Percentiles rank a stretch among this genome's conserved stretches.
These are phyloP conservation scores for Graphilbum sp. DNA, from an alignment of 2,329 filamentous ascomycete species.

Conservation along the genomic window DNA sequence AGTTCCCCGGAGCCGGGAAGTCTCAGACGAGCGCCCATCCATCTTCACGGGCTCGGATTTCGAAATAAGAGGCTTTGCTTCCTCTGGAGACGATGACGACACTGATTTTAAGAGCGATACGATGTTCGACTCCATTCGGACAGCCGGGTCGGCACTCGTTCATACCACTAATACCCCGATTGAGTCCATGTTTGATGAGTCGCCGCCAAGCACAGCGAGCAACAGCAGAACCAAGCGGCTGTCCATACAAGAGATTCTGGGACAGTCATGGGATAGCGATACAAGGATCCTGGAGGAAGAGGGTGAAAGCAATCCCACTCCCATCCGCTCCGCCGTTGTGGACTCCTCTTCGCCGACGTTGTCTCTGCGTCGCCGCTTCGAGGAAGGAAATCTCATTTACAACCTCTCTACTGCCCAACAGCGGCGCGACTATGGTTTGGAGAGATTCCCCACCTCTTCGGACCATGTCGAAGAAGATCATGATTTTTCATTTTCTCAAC, in stretches of 20 bases:
- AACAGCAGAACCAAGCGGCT: conserved; percentile 36
- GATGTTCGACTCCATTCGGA: conserved; percentile 61
- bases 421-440: too few species aligned
- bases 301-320: conserved; percentile 39
- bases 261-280: conserved; percentile 35
- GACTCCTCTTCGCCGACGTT: neutral
- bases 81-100: conserved; percentile 53
- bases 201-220: conserved; percentile 42
- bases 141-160: conserved; percentile 48
- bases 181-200: conserved; percentile 71
- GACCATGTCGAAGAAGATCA: neutral
- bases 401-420: neutral
- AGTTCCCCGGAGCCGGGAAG: conserved; percentile 24
- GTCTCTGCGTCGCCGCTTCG: neutral
- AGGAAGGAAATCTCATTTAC: neutral
- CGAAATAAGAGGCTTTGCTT: conserved; percentile 47
- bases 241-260: conserved; percentile 43
- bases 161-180: conserved; percentile 54
- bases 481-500: conserved; percentile 17
- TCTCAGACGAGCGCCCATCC: conserved; percentile 37
- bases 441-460: neutral
- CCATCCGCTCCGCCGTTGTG: conserved; percentile 18
- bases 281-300: conserved; percentile 48
- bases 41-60: conserved; percentile 53
- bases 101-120: conserved; percentile 66